Evolutionary conservation across 352 stramenopile species (phyloP).

Genomic region (Globisporangium cylindrosporum): DNA sequence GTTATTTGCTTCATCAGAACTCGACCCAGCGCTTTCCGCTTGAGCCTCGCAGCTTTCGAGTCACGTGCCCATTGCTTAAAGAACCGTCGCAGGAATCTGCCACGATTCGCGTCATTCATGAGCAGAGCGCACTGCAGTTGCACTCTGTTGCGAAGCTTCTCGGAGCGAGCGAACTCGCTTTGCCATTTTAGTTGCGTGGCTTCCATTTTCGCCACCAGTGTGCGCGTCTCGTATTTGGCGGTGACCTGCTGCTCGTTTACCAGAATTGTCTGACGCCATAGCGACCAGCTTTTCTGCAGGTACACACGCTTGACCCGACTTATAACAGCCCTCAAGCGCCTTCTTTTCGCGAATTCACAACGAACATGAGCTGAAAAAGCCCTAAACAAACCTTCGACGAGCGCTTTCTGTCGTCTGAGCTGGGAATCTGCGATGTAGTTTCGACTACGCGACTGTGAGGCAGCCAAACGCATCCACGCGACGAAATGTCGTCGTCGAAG

Average conservation of each 20-base stretch:
- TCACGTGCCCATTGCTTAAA: neutral
- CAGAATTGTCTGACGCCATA: slow-evolving; percentile 9
- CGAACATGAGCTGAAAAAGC: slow-evolving; percentile 10
- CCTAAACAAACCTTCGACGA: slow-evolving; percentile 6
- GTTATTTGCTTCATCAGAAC: neutral
- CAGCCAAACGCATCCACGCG: slow-evolving; percentile 18
- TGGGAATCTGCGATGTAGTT: neutral
- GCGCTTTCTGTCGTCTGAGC: no score
- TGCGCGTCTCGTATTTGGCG: neutral
- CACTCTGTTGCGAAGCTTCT: neutral
- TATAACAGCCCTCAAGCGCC: slow-evolving; percentile 21
- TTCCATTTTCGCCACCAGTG: neutral
- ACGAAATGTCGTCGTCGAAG: slow-evolving; percentile 17
- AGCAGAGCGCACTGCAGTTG: slow-evolving; percentile 16
- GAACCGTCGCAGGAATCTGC: neutral
- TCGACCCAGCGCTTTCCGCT: neutral
- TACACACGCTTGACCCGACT: slow-evolving; percentile 11
- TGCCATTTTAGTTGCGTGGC: slow-evolving; percentile 4
- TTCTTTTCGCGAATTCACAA: slow-evolving; percentile 16
- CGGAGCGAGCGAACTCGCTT: slow-evolving; percentile 1
- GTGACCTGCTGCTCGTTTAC: neutral
- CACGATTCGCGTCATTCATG: slow-evolving; percentile 1
- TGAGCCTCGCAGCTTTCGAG: neutral
- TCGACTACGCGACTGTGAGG: neutral
- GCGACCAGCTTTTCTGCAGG: slow-evolving; percentile 26